Evolutionary conservation across 352 stramenopile species (phyloP).

Genomic region (Phytophthora ramorum): DNA sequence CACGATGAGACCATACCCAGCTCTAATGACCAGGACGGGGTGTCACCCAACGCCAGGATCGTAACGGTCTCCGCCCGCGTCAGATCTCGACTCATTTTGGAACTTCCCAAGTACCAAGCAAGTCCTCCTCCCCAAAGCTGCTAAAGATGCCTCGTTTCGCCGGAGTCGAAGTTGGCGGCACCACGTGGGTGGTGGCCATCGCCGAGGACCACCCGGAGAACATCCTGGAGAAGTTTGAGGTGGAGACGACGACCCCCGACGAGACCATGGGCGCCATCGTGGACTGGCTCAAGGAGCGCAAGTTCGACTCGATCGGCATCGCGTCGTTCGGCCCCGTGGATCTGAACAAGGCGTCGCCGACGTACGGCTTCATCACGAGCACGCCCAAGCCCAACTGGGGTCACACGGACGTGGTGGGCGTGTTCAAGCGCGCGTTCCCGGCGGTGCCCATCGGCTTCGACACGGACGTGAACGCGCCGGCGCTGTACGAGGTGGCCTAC

Average conservation of each 20-base stretch:
- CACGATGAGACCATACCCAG: too few species aligned
- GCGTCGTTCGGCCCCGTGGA: constrained; percentile 95
- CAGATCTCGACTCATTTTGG: constrained; percentile 9
- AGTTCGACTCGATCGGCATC: constrained; percentile 91
- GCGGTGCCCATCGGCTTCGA: constrained; percentile 91
- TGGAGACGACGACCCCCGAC: constrained; percentile 87
- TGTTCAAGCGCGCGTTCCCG: constrained; percentile 80
- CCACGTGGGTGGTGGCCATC: constrained; percentile 94
- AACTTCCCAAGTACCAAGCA: constrained; percentile 21
- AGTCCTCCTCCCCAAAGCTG: constrained; percentile 1
- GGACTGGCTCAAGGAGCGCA: constrained; percentile 84
- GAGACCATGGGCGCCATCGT: constrained; percentile 85
- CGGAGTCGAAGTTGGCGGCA: constrained; percentile 95
- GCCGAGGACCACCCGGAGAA: constrained; percentile 88
- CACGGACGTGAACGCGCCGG: constrained; percentile 98
- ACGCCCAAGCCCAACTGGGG: constrained; percentile 96
- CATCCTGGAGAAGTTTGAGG: constrained; percentile 84
- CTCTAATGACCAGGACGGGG: background rate
- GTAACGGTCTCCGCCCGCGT: background rate
- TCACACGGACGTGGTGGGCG: constrained; percentile 80
- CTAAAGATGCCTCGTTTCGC: constrained; percentile 44
- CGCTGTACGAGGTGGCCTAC: constrained; percentile 93
- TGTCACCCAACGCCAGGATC: constrained; percentile 3
- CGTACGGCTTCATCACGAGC: constrained; percentile 95
- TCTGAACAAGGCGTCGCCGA: constrained; percentile 76